Conservation (phyloP, 2,329 filamentous ascomycete genomes). For the Claviceps arundinis region DNA sequence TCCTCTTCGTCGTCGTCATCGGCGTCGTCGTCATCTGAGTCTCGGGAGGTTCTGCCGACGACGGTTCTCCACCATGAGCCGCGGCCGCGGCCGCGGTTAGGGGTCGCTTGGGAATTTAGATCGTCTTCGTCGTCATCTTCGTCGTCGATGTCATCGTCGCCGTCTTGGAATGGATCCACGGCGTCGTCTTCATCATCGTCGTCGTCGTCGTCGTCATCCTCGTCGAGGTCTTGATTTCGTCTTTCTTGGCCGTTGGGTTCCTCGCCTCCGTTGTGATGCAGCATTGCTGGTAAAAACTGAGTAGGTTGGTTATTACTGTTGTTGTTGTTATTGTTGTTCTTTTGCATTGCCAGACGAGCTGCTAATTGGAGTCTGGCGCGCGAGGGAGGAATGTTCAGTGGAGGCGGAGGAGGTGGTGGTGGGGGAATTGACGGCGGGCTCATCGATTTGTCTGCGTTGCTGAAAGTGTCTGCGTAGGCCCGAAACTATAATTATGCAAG, state of each 20-base stretch:
- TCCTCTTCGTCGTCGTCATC: constrained; percentile 44
- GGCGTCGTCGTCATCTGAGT: constrained; percentile 30
- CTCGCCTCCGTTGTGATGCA: constrained; percentile 25
- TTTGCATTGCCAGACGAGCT: constrained; percentile 66
- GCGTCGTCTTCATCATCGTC: constrained; percentile 19
- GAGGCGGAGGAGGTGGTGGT: constrained; percentile 56
- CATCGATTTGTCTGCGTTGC: constrained; percentile 31
- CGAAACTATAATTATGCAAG: constrained; percentile 33
- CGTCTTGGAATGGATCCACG: constrained; percentile 35
- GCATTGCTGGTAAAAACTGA: constrained; percentile 29
- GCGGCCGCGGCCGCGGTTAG: constrained; percentile 13
- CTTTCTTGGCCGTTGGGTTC: constrained; percentile 3
- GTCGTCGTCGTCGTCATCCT: constrained; percentile 17
- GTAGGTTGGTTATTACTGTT: constrained; percentile 22
- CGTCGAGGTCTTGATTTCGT: neutral
- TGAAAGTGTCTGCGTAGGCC: constrained; percentile 43
- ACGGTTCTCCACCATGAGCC: constrained; percentile 38
- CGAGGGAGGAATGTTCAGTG: constrained; percentile 74
- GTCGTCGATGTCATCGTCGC: constrained; percentile 32
- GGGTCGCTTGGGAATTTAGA: constrained; percentile 33
- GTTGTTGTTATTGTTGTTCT: constrained; percentile 36
- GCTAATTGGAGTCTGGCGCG: constrained; percentile 81
- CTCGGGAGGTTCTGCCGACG: constrained; percentile 13
- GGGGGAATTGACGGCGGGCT: constrained; percentile 45
- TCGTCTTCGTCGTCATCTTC: constrained; percentile 41